Percentiles rank a stretch among this genome's conserved stretches.
Evolutionary conservation across 768 basidiomycete species (phyloP).

Genomic region (Tremella fuciformis): DNA sequence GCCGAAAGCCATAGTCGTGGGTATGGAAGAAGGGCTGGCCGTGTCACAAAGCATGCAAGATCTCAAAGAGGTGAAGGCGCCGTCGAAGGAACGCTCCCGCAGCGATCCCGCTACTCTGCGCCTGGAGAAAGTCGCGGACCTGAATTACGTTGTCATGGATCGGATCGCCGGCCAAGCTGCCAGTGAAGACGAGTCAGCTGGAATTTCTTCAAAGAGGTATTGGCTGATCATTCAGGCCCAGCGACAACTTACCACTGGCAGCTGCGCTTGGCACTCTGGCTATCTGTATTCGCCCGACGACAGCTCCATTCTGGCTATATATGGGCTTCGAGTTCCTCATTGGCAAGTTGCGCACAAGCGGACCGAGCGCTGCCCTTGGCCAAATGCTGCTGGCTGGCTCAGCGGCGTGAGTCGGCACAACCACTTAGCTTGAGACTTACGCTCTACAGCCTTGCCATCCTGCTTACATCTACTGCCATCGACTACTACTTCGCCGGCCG

Average conservation of each 20-base stretch:
- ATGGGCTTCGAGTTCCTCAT: slow-evolving; percentile 61
- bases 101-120: slow-evolving; percentile 4
- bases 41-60: neutral
- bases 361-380: neutral
- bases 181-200: no score
- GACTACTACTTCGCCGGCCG: slow-evolving; percentile 60
- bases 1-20: neutral
- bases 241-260: slow-evolving; percentile 29
- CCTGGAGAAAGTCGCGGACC: slow-evolving; percentile 10
- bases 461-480: slow-evolving; percentile 49
- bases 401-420: neutral
- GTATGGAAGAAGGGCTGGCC: neutral
- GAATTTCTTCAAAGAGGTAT: no score
- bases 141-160: slow-evolving; percentile 34
- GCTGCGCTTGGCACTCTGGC: slow-evolving; percentile 69
- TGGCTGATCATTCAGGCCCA: slow-evolving; percentile 6
- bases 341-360: neutral
- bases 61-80: neutral
- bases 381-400: neutral
- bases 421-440: neutral
- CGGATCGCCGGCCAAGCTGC: slow-evolving; percentile 7
- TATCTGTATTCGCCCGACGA: slow-evolving; percentile 83
- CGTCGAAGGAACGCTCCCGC: neutral
- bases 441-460: slow-evolving; percentile 22
- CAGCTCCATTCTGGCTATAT: slow-evolving; percentile 77